These are phyloP conservation scores for Artomyces pyxidatus DNA, from an alignment of 768 basidiomycete species.

Conservation along the genomic window DNA sequence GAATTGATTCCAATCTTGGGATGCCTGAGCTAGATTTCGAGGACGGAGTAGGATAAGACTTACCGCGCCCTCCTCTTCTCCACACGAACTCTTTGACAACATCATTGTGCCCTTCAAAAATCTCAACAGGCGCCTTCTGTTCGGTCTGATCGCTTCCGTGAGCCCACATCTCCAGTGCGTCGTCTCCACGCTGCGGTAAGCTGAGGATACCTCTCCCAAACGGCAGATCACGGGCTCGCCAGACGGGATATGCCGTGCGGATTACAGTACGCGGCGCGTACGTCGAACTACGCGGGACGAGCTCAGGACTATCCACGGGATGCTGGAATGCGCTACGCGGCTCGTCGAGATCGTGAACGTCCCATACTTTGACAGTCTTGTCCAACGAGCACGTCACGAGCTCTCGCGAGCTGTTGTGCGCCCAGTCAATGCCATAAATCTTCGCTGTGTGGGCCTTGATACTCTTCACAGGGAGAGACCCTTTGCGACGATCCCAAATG, in stretches of 20 bases:
- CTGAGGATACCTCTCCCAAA: constrained; percentile 87
- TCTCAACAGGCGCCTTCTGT: constrained; percentile 48
- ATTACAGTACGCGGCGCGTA: constrained; percentile 45
- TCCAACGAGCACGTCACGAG: constrained; percentile 93
- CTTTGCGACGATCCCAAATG: constrained; percentile 97
- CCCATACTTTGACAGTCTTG: constrained; percentile 88
- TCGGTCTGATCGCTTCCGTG: constrained; percentile 21
- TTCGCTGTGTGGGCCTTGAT: constrained; percentile 83
- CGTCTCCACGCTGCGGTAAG: constrained; percentile 82
- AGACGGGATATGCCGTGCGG: constrained; percentile 80
- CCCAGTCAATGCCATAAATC: constrained; percentile 98
- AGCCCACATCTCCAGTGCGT: constrained; percentile 77
- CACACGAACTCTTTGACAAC: constrained; percentile 99
- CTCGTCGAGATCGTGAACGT: constrained; percentile 32
- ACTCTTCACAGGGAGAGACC: constrained; percentile 67
- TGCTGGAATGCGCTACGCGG: constrained; percentile 1
- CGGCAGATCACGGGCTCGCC: constrained; percentile 87
- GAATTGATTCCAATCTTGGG: constrained; percentile 37
- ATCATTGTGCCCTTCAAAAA: constrained; percentile 83
- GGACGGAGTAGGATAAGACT: constrained; percentile 3
- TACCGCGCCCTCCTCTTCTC: constrained; percentile 61
- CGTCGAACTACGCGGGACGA: constrained; percentile 8
- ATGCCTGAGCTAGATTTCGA: neutral
- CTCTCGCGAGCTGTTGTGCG: constrained; percentile 61
- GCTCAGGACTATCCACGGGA: constrained; percentile 3